These are phyloP conservation scores for Teunomyces pallodes DNA, from an alignment of 805 yeast genomes.

Conservation along the genomic window DNA sequence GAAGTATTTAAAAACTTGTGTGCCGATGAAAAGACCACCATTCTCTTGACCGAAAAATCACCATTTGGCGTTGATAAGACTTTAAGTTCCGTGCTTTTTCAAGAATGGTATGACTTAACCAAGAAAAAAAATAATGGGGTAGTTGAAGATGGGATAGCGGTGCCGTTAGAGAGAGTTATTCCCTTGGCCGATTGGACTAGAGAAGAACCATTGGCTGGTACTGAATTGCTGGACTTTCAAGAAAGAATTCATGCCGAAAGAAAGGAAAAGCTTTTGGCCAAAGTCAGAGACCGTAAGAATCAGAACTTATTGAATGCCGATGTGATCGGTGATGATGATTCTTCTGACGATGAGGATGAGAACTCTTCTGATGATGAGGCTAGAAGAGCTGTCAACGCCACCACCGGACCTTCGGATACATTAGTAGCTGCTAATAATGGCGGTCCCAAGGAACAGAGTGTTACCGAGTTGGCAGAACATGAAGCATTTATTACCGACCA, in stretches of 20 bases:
- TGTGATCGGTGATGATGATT: constrained; percentile 29
- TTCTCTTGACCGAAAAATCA: constrained; percentile 71
- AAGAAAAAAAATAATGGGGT: constrained; percentile 31
- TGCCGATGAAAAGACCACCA: constrained; percentile 61
- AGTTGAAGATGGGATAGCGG: constrained; percentile 61
- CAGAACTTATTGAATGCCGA: constrained; percentile 39
- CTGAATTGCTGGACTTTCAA: constrained; percentile 50
- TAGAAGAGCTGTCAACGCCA: neutral
- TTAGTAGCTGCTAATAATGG: neutral
- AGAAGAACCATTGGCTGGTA: constrained; percentile 50
- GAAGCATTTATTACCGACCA: constrained; percentile 41
- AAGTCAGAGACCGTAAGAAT: constrained; percentile 40
- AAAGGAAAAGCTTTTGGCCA: constrained; percentile 38
- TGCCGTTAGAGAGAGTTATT: constrained; percentile 47
- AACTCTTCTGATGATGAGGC: constrained; percentile 12
- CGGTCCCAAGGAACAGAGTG: constrained; percentile 6
- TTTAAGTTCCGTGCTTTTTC: constrained; percentile 48
- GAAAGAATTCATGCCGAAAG: constrained; percentile 47
- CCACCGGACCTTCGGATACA: neutral
- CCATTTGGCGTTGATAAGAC: constrained; percentile 38
- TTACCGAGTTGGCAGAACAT: constrained; percentile 37
- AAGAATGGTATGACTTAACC: constrained; percentile 51
- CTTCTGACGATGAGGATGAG: constrained; percentile 29
- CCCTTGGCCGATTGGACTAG: constrained; percentile 38
- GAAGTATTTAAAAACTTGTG: constrained; percentile 56